A percentile compares a stretch with the other conserved stretches of the same genome.
Conservation (phyloP, 2,329 filamentous ascomycete species). For the Chaetoscypha palmicola region DNA sequence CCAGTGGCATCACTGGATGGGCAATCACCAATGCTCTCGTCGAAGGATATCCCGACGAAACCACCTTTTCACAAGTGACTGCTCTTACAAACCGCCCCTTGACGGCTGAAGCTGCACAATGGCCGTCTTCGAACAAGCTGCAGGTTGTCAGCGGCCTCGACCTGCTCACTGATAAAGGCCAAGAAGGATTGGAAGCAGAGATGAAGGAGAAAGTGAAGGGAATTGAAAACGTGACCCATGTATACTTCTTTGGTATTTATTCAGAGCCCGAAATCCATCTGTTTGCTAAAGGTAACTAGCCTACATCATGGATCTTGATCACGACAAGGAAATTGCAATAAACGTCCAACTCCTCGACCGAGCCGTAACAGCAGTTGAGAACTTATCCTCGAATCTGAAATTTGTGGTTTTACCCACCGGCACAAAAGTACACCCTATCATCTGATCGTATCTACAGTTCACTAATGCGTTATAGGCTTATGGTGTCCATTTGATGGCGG, state of each 20-base stretch:
- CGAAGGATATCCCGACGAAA: slow-evolving; percentile 26
- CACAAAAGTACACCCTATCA: slow-evolving; percentile 35
- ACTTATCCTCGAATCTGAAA: slow-evolving; percentile 32
- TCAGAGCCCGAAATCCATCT: too few species aligned
- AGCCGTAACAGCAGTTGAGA: slow-evolving; percentile 34
- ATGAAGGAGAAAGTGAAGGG: slow-evolving; percentile 28
- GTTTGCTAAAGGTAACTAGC: slow-evolving; percentile 2
- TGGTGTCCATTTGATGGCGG: slow-evolving; percentile 26
- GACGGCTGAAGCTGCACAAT: slow-evolving; percentile 13
- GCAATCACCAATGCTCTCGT: slow-evolving; percentile 26
- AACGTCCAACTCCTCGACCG: slow-evolving; percentile 35
- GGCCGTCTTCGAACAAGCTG: slow-evolving; percentile 24
- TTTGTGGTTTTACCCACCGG: slow-evolving; percentile 38
- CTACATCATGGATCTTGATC: slow-evolving; percentile 15
- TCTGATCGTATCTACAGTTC: too few species aligned
- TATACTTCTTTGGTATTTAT: slow-evolving; percentile 33
- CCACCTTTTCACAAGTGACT: slow-evolving; percentile 27
- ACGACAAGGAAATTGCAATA: slow-evolving; percentile 18
- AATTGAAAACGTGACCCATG: slow-evolving; percentile 35
- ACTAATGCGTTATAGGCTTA: too few species aligned
- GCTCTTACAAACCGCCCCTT: slow-evolving; percentile 28
- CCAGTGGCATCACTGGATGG: slow-evolving; percentile 32
- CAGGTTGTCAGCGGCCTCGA: slow-evolving; percentile 34
- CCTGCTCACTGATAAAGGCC: slow-evolving; percentile 32
- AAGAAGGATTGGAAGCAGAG: slow-evolving; percentile 17